Evolutionary conservation across 2,329 filamentous ascomycete species (phyloP).

Genomic region (Dothiorella sarmentorum): DNA sequence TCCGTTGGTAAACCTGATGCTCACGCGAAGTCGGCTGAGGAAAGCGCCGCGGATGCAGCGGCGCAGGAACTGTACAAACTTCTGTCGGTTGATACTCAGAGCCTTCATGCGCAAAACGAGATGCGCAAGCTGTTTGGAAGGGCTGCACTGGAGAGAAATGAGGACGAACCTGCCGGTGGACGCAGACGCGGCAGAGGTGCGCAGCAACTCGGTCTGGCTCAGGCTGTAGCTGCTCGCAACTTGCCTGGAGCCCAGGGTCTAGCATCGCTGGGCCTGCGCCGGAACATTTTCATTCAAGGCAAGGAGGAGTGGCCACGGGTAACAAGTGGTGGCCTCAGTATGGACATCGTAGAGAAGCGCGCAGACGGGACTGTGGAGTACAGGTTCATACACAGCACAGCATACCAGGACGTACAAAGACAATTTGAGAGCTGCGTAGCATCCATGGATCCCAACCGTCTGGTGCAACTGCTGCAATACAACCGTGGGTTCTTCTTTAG

Average conservation of each 20-base stretch:
- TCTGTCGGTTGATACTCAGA: conserved; percentile 62
- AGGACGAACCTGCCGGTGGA: conserved; percentile 50
- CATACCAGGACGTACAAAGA: conserved; percentile 71
- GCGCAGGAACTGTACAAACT: conserved; percentile 51
- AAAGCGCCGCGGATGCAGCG: conserved; percentile 32
- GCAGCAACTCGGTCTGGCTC: conserved; percentile 57
- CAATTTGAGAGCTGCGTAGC: conserved; percentile 79
- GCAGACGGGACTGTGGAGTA: conserved; percentile 66
- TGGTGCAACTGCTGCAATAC: conserved; percentile 70
- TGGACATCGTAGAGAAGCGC: conserved; percentile 63
- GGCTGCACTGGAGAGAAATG: conserved; percentile 55
- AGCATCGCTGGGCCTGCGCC: conserved; percentile 66
- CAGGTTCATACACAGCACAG: conserved; percentile 68
- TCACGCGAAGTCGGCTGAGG: conserved; percentile 29
- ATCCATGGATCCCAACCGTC: conserved; percentile 75
- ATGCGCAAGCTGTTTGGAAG: conserved; percentile 76
- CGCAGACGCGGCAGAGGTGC: conserved; percentile 56
- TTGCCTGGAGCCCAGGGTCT: conserved; percentile 61
- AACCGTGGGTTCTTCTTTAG: conserved; percentile 53
- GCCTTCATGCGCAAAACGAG: conserved; percentile 84
- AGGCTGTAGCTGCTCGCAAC: conserved; percentile 53
- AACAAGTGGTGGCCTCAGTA: conserved; percentile 75
- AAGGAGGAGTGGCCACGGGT: conserved; percentile 83
- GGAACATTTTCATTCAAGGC: conserved; percentile 81
- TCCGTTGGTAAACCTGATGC: conserved; percentile 14